A percentile compares a stretch with the other conserved stretches of the same genome.
These are phyloP conservation scores for Tephrocybe sp. DNA, from an alignment of 768 basidiomycete genomes.

Conservation along the genomic window DNA sequence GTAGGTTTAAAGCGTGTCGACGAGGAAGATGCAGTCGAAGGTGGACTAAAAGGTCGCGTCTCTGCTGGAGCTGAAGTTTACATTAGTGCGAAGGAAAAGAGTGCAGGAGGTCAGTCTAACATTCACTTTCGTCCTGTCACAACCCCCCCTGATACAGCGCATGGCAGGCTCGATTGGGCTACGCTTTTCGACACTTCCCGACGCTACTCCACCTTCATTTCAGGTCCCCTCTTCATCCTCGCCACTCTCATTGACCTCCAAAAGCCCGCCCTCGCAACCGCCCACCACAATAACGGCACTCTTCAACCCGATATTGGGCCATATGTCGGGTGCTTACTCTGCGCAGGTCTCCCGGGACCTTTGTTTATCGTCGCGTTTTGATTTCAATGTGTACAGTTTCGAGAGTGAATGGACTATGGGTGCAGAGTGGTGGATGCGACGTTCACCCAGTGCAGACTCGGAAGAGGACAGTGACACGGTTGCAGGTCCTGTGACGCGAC, in stretches of 20 bases:
- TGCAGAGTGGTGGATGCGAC: conserved; percentile 93
- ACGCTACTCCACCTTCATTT: conserved; percentile 67
- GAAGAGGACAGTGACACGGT: conserved; percentile 24
- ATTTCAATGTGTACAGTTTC: conserved; percentile 96
- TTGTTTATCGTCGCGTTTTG: conserved; percentile 85
- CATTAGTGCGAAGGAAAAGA: conserved; percentile 89
- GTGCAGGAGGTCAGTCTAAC: conserved; percentile 77
- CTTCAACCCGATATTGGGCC: conserved; percentile 96
- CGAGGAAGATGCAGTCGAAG: conserved; percentile 91
- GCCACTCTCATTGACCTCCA: conserved; percentile 31
- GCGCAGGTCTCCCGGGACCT: conserved; percentile 86
- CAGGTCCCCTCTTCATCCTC: conserved; percentile 42
- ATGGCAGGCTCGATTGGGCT: conserved; percentile 84
- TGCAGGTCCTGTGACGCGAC: conserved; percentile 11
- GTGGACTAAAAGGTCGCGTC: conserved; percentile 86
- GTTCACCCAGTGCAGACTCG: conserved; percentile 37
- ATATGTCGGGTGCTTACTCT: conserved; percentile 88
- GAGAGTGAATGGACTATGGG: conserved; percentile 97
- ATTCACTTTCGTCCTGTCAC: neutral
- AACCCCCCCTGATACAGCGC: neutral
- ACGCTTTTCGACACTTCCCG: conserved; percentile 91
- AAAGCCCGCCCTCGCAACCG: conserved; percentile 60
- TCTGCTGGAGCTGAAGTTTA: conserved; percentile 94
- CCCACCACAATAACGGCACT: conserved; percentile 94
- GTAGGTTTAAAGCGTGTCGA: conserved; percentile 79